Conservation (phyloP, 306 rosid genomes). For the Comarum palustre region DNA sequence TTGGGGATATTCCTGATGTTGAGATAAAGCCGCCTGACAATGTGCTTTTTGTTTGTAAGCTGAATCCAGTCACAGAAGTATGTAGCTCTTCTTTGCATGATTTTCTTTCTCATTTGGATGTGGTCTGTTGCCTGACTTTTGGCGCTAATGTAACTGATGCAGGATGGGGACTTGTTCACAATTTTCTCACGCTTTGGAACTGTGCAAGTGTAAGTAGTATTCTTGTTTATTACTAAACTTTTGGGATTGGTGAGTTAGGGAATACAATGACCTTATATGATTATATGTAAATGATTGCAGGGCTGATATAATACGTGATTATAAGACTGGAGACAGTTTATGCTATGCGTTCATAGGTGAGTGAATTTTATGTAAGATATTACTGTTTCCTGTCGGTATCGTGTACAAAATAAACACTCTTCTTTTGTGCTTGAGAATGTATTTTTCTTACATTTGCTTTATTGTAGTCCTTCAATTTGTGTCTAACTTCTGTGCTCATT, state of each 20-base stretch:
- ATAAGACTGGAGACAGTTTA: slow-evolving; percentile 86
- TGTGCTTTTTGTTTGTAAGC: slow-evolving; percentile 88
- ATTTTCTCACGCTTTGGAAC: slow-evolving; percentile 92
- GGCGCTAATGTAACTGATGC: slow-evolving; percentile 7
- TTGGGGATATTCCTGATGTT: slow-evolving; percentile 98
- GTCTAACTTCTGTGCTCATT: not conserved
- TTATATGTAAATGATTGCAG: slow-evolving; percentile 46
- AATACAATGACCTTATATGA: slow-evolving; percentile 25
- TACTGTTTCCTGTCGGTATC: not conserved
- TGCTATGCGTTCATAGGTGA: slow-evolving; percentile 93
- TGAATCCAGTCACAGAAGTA: slow-evolving; percentile 96
- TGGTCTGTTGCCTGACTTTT: not conserved
- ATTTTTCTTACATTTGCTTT: not conserved
- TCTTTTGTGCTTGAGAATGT: not conserved
- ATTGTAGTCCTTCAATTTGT: not conserved
- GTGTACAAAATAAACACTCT: not conserved
- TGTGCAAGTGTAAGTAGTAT: slow-evolving; percentile 65
- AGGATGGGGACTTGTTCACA: slow-evolving; percentile 94
- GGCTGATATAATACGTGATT: slow-evolving; percentile 94
- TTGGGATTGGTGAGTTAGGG: not conserved
- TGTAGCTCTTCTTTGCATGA: slow-evolving; percentile 17
- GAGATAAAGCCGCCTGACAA: slow-evolving; percentile 90
- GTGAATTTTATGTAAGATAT: slow-evolving; percentile 14
- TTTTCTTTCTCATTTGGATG: not conserved
- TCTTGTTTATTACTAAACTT: not conserved